Percentiles rank a stretch among this genome's conserved stretches.
These are phyloP conservation scores for Schwanniomyces yamadae DNA, from an alignment of 805 yeast genomes.

Conservation along the genomic window DNA sequence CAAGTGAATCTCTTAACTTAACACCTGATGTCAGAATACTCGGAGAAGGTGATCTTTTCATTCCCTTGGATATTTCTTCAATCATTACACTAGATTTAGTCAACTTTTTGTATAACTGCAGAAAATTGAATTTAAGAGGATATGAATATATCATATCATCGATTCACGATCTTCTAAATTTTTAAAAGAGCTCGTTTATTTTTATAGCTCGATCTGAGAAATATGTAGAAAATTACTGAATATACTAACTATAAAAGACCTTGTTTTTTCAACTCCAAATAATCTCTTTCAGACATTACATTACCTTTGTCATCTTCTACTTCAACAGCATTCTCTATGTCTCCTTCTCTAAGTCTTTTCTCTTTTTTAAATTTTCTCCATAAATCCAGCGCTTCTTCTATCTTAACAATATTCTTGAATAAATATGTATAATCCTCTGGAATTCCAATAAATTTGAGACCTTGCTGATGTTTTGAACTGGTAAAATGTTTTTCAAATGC, in stretches of 20 bases:
- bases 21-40: slow-evolving; percentile 1
- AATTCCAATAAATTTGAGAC: slow-evolving; percentile 74
- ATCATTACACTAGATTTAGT: too few relatives aligned
- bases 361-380: slow-evolving; percentile 48
- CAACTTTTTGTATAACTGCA: too few relatives aligned
- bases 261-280: slow-evolving; percentile 81
- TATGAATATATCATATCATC: too few relatives aligned
- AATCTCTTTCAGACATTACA: slow-evolving; percentile 81
- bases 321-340: slow-evolving; percentile 61
- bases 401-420: slow-evolving; percentile 63
- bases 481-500: slow-evolving; percentile 73
- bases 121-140: too few relatives aligned
- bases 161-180: neutral
- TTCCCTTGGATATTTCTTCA: slow-evolving; percentile 6
- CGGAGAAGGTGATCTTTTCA: slow-evolving; percentile 11
- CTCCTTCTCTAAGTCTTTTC: slow-evolving; percentile 34
- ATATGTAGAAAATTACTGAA: neutral
- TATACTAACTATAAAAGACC: slow-evolving; percentile 72
- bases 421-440: slow-evolving; percentile 39
- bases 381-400: slow-evolving; percentile 65
- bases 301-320: slow-evolving; percentile 93
- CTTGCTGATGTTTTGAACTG: slow-evolving; percentile 68
- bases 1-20: slow-evolving; percentile 40
- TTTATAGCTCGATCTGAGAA: neutral
- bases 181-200: neutral